Base-by-base conservation (phyloP, 176 grass and related monocot species). In the Stipa capillata region DNA sequence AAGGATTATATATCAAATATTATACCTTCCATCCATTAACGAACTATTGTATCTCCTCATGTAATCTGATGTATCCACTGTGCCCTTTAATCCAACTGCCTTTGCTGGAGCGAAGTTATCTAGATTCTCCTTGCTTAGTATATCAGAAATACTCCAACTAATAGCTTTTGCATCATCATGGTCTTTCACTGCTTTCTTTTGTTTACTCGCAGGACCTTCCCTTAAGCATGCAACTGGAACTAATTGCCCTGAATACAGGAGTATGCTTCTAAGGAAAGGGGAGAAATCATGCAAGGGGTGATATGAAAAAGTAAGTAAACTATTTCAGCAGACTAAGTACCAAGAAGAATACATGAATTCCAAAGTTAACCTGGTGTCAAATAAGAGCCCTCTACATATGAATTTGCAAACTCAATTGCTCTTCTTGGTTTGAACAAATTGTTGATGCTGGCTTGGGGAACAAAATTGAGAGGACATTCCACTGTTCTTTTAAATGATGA, bases 11-110 rank as follows among this genome's bases (percentile, higher is more conserved):
- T 47, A 85, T 45, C 27, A 76, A 63, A 73, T 63, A 85, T 69
- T 23, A 43, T 90, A 97, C 95, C 95, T 94, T 87, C 85, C 95
- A 81, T 79, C 81, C 66, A 79, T 92, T 85, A 97, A 83, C 8
- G 92, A 85, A 87, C 59, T 75, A 77, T 74, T 90, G 79, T 97
- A 97, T 72, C 81, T 86, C 82, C 44, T 85, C 72, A 89, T 83
- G 87, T 94, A 90, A 69, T 77, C 83, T 55, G 84, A 66, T 64
- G 49, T 37, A 74, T 87, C 89, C 61, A 63, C 86, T 58, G 68
- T 76, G 69, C 79, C 85, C 34, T 82, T 94, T 72, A 45, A 55
- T 56, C 52, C 73, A 75, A 64, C 53, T 65, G 87, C 81, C 50
- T 90, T 85, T 74, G 43, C 39, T 34, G 77, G 40, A 79, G 76